phyloP scores from a whole-genome alignment of 2,329 filamentous ascomycete species.

The Colletotrichum aenigma region DNA sequence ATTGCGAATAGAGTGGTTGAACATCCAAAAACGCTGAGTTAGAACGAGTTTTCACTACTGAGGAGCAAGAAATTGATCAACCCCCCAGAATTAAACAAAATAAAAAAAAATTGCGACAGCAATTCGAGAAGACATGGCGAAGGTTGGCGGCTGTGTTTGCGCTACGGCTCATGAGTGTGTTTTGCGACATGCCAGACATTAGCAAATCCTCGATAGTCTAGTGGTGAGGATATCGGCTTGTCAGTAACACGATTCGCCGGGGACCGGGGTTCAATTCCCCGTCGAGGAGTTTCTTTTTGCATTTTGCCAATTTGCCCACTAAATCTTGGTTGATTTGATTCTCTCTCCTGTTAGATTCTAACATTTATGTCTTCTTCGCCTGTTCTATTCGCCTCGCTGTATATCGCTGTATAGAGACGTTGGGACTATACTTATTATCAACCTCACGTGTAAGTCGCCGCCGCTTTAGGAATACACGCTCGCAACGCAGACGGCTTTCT shows the following conservation, averaged over 20 bases:
- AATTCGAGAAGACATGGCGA: background rate
- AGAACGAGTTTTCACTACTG: accelerated
- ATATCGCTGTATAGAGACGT: background rate
- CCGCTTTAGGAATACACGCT: background rate
- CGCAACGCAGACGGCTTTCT: background rate
- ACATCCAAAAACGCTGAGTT: background rate
- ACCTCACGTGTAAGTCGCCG: background rate
- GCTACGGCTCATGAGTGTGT: accelerated
- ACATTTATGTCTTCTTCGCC: background rate
- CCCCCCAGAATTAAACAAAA: background rate
- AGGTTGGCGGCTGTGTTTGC: background rate
- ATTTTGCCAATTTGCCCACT: background rate
- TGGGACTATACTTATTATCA: background rate
- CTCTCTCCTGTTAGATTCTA: too few species aligned
- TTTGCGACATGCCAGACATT: background rate
- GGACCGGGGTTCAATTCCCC: slow-evolving; percentile 23
- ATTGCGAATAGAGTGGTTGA: background rate
- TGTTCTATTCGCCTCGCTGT: background rate
- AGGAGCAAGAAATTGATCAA: background rate
- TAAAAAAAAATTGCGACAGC: background rate
- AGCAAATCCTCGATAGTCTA: slow-evolving; percentile 18
- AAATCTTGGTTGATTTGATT: background rate
- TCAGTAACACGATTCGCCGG: slow-evolving; percentile 4
- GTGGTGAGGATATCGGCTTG: slow-evolving; percentile 23
- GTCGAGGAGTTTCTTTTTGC: slow-evolving; percentile 14